These are phyloP conservation scores for Microcyclospora tardicrescens DNA, from an alignment of 2,329 filamentous ascomycete species.

Conservation along the genomic window DNA sequence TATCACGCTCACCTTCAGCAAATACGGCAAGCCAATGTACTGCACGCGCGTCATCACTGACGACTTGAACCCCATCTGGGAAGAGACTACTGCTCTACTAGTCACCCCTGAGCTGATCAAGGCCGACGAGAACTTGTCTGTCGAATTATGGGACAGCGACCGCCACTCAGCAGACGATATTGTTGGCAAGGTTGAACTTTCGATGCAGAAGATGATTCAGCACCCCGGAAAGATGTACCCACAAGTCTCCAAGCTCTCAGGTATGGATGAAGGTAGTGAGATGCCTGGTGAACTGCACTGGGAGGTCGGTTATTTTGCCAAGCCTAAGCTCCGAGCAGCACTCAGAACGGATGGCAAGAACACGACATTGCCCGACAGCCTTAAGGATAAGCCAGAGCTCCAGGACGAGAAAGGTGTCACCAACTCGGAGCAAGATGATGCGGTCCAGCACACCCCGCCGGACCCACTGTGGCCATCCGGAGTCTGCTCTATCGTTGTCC, in stretches of 20 bases:
- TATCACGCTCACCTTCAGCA: conserved; percentile 87
- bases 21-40: conserved; percentile 96
- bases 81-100: conserved; percentile 72
- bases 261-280: conserved; percentile 66
- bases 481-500: conserved; percentile 71
- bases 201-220: conserved; percentile 88
- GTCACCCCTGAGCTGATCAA: conserved; percentile 86
- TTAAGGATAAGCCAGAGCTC: conserved; percentile 61
- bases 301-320: conserved; percentile 92
- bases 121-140: conserved; percentile 80
- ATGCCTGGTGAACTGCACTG: conserved; percentile 94
- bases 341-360: conserved; percentile 81
- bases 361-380: conserved; percentile 56
- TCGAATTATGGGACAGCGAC: conserved; percentile 95
- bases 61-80: conserved; percentile 83
- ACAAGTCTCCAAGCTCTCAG: conserved; percentile 69
- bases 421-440: conserved; percentile 63
- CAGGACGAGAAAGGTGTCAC: conserved; percentile 79
- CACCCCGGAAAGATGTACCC: conserved; percentile 89
- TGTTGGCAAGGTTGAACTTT: conserved; percentile 85
- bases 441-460: conserved; percentile 77
- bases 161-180: conserved; percentile 85
- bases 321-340: conserved; percentile 73
- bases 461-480: conserved; percentile 95
- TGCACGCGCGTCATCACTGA: conserved; percentile 94